These are phyloP conservation scores for Argentina anserina DNA, from an alignment of 306 rosid genomes.

Conservation along the genomic window DNA sequence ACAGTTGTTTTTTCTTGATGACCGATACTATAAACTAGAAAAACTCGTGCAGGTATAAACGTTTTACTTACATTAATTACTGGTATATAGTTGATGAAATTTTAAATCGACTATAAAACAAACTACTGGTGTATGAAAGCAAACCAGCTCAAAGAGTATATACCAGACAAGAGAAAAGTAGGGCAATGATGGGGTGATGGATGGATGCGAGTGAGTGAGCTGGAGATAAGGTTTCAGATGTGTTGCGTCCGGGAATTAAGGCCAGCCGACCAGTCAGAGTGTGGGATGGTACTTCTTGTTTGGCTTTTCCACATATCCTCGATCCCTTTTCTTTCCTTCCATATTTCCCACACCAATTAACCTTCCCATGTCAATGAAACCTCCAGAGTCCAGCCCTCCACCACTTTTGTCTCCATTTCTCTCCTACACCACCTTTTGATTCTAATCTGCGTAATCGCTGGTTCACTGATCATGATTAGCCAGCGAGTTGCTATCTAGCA, in stretches of 20 bases:
- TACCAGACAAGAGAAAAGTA: not conserved
- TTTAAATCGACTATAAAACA: too few relatives aligned
- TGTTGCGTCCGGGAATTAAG: conserved; percentile 51
- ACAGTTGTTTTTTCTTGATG: too few relatives aligned
- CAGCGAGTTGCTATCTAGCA: not conserved
- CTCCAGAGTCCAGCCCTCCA: too few relatives aligned
- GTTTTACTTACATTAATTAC: too few relatives aligned
- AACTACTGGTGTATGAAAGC: not conserved
- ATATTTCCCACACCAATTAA: conserved; percentile 25
- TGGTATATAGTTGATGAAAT: too few relatives aligned
- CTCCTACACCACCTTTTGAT: conserved; percentile 23
- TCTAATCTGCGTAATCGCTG: conserved; percentile 21
- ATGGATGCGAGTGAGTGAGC: conserved; percentile 3
- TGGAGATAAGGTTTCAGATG: conserved; percentile 78
- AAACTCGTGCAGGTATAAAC: too few relatives aligned
- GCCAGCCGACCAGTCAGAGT: conserved; percentile 47
- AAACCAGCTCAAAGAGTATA: not conserved
- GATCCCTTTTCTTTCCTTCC: conserved; percentile 15
- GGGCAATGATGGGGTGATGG: conserved; percentile 39
- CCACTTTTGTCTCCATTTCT: conserved; percentile 42
- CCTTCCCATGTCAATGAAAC: conserved; percentile 44
- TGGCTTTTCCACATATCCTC: conserved; percentile 42
- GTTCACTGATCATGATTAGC: not conserved
- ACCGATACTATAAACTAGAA: too few relatives aligned
- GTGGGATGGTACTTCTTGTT: conserved; percentile 50